Base-by-base conservation (phyloP, 768 basidiomycete genomes). In the Dioszegia aurantiaca region DNA sequence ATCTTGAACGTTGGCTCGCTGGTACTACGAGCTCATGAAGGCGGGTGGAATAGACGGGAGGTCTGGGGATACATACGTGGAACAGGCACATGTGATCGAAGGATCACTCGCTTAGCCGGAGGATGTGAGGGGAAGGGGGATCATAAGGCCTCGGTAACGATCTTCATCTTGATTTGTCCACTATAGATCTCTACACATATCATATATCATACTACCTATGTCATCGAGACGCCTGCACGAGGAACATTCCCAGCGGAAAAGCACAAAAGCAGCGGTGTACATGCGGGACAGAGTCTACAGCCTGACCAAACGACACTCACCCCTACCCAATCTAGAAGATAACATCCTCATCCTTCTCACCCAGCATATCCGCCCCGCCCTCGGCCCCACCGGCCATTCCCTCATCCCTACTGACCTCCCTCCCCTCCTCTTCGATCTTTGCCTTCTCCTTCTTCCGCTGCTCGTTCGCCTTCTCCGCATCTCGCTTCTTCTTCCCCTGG, bases 401-500 rank as follows among this genome's bases (percentile, higher is more conserved):
- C 21, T 73, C 73, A 49, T 72, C 73, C 19, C 36, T 78, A 78
- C 54, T 73, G 43, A 21, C 62, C 19, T 69, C 66, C 21, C 42
- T 78, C 2, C 67, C 74, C 31, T 44, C 68, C 16, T 54, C 64
- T 0, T 63, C 79, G 4, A 74, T 74, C 17, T 78, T 78, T 27
- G 46, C 68, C 43, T 69, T 67, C 55, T 63, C 56, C 24, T 55
- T 53, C 51, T 56, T 46, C 37, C 69, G 31, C 19, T 55, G 27
- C 41, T 65, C 68, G 23, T 58, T 48, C 12, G 65, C 61, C 47
- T 59, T 63, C 24, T 67, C 86, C 8, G 81, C 86, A 62, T 88
- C 85, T 55, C 89, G 82, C 78, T 94, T 94, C 83, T 94, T 97
- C 83, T 94, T 97, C 24, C 89, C 90, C 76, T 97, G 92, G 1